Percentiles rank a stretch among this genome's conserved stretches.
phyloP scores from a whole-genome alignment of 2,329 filamentous ascomycete species.

The Lachnellula willkommii region DNA sequence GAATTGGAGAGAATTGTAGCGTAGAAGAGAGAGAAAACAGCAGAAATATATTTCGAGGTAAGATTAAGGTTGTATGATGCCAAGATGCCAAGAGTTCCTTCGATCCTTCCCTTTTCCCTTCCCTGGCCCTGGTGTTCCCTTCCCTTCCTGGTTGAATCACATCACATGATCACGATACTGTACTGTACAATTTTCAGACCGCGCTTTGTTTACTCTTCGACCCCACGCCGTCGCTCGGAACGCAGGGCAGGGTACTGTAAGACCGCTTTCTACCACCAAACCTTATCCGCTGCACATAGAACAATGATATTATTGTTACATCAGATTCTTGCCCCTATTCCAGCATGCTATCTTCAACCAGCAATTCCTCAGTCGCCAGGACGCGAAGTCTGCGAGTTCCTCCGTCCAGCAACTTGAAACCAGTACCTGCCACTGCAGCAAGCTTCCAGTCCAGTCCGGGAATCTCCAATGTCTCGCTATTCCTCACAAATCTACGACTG shows the following conservation, averaged over 20 bases:
- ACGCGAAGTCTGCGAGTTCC: slow-evolving; percentile 26
- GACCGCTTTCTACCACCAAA: background rate
- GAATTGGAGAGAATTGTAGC: background rate
- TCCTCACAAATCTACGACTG: slow-evolving; percentile 78
- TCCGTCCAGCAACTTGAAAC: slow-evolving; percentile 9
- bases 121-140: no score
- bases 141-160: background rate
- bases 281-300: background rate
- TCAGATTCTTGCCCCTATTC: background rate
- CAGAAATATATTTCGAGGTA: background rate
- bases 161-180: background rate
- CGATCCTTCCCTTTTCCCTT: background rate
- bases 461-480: slow-evolving; percentile 55
- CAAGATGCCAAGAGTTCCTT: background rate
- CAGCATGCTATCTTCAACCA: slow-evolving; percentile 11
- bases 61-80: background rate
- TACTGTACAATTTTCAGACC: background rate
- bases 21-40: background rate
- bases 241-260: background rate
- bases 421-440: slow-evolving; percentile 7
- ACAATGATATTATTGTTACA: background rate
- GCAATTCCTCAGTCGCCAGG: slow-evolving; percentile 17
- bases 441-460: slow-evolving; percentile 21
- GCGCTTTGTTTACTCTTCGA: background rate
- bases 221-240: background rate